Evolutionary conservation across 1,284 basidiomycete species (phyloP).

Genomic region (Ustilago sp.): DNA sequence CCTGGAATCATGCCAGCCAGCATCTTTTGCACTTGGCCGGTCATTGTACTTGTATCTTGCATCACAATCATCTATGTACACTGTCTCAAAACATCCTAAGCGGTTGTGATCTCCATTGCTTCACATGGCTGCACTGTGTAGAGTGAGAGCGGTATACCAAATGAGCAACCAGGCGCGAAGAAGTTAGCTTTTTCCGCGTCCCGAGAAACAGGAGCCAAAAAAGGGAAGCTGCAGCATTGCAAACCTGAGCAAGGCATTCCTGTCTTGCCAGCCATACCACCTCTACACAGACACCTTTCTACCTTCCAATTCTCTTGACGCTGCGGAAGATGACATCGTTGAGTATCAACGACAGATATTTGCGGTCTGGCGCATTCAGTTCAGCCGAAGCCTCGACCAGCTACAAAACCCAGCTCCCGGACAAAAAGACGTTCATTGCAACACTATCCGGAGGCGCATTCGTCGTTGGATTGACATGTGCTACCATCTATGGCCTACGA

Average conservation of each 20-base stretch:
- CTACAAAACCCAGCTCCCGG: constrained; percentile 36
- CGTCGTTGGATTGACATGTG: constrained; percentile 41
- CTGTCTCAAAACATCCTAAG: background rate
- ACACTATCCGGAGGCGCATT: constrained; percentile 47
- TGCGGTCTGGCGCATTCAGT: background rate
- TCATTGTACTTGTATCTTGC: constrained; percentile 31
- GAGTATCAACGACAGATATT: background rate
- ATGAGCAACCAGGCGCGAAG: background rate
- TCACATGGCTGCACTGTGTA: background rate
- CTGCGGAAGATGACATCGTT: constrained; percentile 21
- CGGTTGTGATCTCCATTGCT: background rate
- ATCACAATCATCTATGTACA: background rate
- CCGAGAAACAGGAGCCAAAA: constrained; percentile 19
- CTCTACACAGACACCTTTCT: background rate
- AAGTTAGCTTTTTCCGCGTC: constrained; percentile 21
- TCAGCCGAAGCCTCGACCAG: constrained; percentile 26
- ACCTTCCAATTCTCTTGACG: background rate
- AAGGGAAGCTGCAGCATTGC: background rate
- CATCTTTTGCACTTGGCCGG: background rate
- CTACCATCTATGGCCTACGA: constrained; percentile 45
- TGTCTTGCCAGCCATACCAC: background rate
- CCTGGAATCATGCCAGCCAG: background rate
- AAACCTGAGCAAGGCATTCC: background rate
- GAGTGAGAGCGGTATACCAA: background rate
- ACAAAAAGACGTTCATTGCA: constrained; percentile 52